Base-by-base conservation (phyloP, 164 flowering plant species). In the Santalum album region DNA sequence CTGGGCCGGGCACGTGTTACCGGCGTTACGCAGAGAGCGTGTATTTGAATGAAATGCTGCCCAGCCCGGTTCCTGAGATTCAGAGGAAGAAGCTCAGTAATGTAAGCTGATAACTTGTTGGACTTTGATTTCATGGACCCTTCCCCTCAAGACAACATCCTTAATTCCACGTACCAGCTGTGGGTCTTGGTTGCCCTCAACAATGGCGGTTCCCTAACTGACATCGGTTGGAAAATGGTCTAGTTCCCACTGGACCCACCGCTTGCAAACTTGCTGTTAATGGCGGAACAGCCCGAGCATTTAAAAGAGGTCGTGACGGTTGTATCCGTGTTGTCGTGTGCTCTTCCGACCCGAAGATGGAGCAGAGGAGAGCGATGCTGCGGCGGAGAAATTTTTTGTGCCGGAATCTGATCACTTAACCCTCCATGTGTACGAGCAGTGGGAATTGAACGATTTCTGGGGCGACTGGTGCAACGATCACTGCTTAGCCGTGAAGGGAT, bases 41-140 rank as follows among this genome's bases (percentile, higher is more conserved):
- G 7, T 88, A 84, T 66, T 69, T 72, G 21, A 80, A 88, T 64
- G 96, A 92, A 66, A 77, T 92, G 94, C 75, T 86, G 22, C 81
- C 84, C 0, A 86, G 77, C 58, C 90, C 98, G 10, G 89, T 89
- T 23, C 96, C 98, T 0, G 96, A 88, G 70, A 91, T 91, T 29
- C 96, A 91, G 61, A 70, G 95, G 58, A 88, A 94, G 11, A 91
- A 91, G 62, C 87, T 91, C 27, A 95, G 96, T 0, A 84, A 91
- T 57, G 95, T 88, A 84, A 64, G 72, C 86, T 32, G 94, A 88
- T 2, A 83, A 92, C 56, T 54, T 92, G 59, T 68, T 88, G 56
- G 94, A 86, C 70, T 88, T 91, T 59, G 96, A 91, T 62, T 91
- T 91, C 72, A 91, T 91, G 98, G 98, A 91, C 55, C 98, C 96